Evolutionary conservation across 208 protist species (phyloP).

Genomic region (Acanthamoeba sp.): DNA sequence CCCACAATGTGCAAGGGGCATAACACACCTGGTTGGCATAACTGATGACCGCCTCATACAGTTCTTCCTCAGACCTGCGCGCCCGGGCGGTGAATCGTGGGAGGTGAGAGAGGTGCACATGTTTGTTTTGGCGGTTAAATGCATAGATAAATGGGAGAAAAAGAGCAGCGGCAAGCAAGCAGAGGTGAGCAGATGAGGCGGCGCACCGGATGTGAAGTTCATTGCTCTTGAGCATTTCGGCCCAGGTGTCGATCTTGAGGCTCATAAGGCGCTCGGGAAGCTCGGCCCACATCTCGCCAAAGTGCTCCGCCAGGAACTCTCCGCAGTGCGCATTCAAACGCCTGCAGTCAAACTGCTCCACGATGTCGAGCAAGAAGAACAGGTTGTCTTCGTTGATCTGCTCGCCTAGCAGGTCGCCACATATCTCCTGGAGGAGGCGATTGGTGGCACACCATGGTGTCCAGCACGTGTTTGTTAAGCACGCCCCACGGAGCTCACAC

Average conservation of each 20-base stretch:
- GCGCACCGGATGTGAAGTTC: not conserved
- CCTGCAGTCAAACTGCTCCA: constrained; percentile 56
- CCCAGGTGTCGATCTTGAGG: constrained; percentile 8
- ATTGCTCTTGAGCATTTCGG: constrained; percentile 38
- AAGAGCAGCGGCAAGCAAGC: not conserved
- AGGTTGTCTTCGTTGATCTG: constrained; percentile 53
- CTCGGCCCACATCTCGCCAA: constrained; percentile 41
- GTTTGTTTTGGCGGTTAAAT: no score
- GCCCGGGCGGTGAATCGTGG: no score
- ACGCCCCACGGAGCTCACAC: no score
- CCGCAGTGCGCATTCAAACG: not conserved
- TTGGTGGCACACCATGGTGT: not conserved
- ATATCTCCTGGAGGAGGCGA: not conserved
- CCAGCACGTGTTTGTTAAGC: not conserved
- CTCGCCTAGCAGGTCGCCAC: constrained; percentile 20
- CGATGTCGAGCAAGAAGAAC: constrained; percentile 31
- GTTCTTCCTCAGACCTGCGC: not conserved
- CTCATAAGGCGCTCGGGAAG: not conserved
- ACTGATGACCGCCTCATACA: constrained; percentile 19
- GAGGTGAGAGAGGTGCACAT: no score
- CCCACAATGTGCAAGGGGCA: not conserved
- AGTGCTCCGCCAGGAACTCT: constrained; percentile 36
- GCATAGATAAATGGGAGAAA: no score
- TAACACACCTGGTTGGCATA: constrained; percentile 3
- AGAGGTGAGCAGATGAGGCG: not conserved